Percentiles rank a stretch among this genome's conserved stretches.
phyloP scores from a whole-genome alignment of 2,329 filamentous ascomycete species.

The Fusarium musae region DNA sequence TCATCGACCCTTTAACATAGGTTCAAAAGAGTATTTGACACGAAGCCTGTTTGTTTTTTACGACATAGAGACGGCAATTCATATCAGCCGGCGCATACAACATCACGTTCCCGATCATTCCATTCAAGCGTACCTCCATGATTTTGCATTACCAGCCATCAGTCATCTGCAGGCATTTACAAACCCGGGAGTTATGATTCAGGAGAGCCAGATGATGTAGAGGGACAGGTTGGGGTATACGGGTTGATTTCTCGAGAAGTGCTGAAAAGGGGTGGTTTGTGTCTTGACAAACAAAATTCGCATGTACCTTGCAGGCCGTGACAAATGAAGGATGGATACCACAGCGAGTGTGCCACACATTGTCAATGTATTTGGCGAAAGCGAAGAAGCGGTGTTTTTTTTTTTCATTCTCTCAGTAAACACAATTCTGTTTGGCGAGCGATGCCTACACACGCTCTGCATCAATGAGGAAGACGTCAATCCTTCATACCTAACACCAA shows the following conservation, averaged over 20 bases:
- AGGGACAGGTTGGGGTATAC: neutral
- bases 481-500: constrained; percentile 14
- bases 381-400: constrained; percentile 37
- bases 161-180: constrained; percentile 42
- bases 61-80: constrained; percentile 25
- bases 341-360: constrained; percentile 22
- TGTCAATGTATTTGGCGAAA: constrained; percentile 35
- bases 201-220: neutral
- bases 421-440: constrained; percentile 25
- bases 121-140: constrained; percentile 35
- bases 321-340: constrained; percentile 16
- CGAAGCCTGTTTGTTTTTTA: constrained; percentile 27
- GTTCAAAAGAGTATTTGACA: constrained; percentile 17
- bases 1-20: constrained; percentile 10
- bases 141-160: constrained; percentile 38
- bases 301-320: constrained; percentile 15
- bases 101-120: constrained; percentile 41
- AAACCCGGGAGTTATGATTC: constrained; percentile 29
- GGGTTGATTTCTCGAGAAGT: constrained; percentile 2
- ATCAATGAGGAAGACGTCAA: constrained; percentile 39
- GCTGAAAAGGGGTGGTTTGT: constrained; percentile 14
- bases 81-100: constrained; percentile 34
- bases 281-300: constrained; percentile 24
- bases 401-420: constrained; percentile 25
- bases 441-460: constrained; percentile 23